Evolutionary conservation across 306 rosid genomes (phyloP).

Genomic region (Crataegus laevigata): DNA sequence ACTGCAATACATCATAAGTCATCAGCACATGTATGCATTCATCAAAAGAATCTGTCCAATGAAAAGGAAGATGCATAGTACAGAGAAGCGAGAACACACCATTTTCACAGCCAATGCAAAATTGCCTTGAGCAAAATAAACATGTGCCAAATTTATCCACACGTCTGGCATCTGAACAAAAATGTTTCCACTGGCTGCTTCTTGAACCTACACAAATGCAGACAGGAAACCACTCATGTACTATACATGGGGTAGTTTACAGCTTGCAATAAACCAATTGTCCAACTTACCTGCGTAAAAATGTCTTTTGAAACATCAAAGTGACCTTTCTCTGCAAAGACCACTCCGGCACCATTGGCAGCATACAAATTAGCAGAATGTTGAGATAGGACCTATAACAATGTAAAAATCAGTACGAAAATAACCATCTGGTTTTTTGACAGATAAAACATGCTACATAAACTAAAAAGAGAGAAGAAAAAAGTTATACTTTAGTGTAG

Average conservation of each 20-base stretch:
- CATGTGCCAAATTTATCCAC: slow-evolving; percentile 97
- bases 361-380: slow-evolving; percentile 94
- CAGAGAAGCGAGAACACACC: slow-evolving; percentile 39
- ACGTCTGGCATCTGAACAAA: slow-evolving; percentile 99
- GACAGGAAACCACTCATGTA: slow-evolving; percentile 12
- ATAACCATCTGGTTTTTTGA: background rate
- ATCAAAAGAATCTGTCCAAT: slow-evolving; percentile 8
- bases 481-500: slow-evolving; percentile 54
- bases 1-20: slow-evolving; percentile 53
- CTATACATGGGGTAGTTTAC: slow-evolving; percentile 12
- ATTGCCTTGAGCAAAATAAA: slow-evolving; percentile 96
- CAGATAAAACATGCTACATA: background rate
- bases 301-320: slow-evolving; percentile 96
- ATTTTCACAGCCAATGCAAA: slow-evolving; percentile 91
- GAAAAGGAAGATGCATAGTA: slow-evolving; percentile 8
- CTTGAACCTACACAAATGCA: slow-evolving; percentile 69
- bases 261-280: background rate
- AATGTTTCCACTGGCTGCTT: slow-evolving; percentile 98
- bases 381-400: slow-evolving; percentile 72
- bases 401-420: background rate
- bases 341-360: slow-evolving; percentile 97
- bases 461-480: slow-evolving; percentile 8
- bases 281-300: slow-evolving; percentile 54
- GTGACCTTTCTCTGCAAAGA: slow-evolving; percentile 95
- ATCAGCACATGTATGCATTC: slow-evolving; percentile 21